Evolutionary conservation across 1,284 basidiomycete species (phyloP), one percentile per base, ranked within the genome.

Genomic region (Leccinum cinnamomeum): DNA sequence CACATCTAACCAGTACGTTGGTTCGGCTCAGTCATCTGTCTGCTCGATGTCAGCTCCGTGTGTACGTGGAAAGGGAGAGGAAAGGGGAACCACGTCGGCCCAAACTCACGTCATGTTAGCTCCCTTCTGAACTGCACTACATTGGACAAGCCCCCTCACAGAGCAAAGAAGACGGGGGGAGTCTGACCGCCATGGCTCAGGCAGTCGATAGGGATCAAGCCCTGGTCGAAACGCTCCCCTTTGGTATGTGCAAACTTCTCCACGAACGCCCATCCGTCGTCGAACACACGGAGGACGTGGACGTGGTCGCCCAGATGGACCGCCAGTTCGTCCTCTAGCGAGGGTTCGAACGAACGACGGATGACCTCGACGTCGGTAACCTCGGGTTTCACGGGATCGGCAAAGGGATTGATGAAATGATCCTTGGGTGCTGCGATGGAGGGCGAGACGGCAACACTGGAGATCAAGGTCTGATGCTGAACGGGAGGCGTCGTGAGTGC

Each of bases 261-360:
- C 16, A 86, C 80, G 60, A 81, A 68, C 1, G 79, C 79, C 89
- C 89, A 91, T 0, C 88, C 89, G 69, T 90, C 89, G 65, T 88
- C 84, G 70, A 84, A 91, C 12, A 81, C 69, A 55, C 77, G 76
- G 18, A 87, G 10, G 44, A 90, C 73, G 65, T 75, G 80, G 16
- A 90, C 83, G 12, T 68, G 65, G 55, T 90, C 88, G 4, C 81
- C 83, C 1, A 77, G 76, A 1, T 30, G 51, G 1, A 89, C 86
- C 1, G 72, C 65, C 7, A 91, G 69, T 70, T 91, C 89, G 67
- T 91, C 89, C 2, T 75, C 70, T 25, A 86, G 76, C 1, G 82
- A 82, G 16, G 86, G 85, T 39, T 76, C 63, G 72, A 88, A 91
- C 3, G 85, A 82, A 20, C 87, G 80, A 46, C 74, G 75, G 60